Evolutionary conservation across 768 basidiomycete species (phyloP), one percentile per base, ranked within the genome.

Genomic region (Termitomyces sp.): DNA sequence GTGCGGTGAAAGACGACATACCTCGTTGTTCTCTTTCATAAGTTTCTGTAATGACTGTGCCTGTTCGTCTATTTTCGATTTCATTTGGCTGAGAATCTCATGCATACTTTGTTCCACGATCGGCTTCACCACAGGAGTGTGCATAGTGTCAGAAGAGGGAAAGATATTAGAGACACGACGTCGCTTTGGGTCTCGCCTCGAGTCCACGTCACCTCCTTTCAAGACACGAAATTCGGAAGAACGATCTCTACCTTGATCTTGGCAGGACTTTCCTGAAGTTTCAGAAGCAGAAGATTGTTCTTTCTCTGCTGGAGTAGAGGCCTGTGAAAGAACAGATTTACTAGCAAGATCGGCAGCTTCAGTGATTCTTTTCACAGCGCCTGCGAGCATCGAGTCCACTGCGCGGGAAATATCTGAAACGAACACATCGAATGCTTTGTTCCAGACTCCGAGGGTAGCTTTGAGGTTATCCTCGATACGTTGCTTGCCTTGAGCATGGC

Each of bases 51-150:
- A 73, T 17, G 77, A 75, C 51, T 73, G 68, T 7, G 77, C 75
- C 68, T 84, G 83, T 67, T 78, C 72, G 54, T 83, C 78, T 65
- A 84, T 79, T 67, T 82, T 77, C 63, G 69, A 65, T 68, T 79
- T 81, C 79, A 84, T 77, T 61, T 77, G 73, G 56, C 70, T 73
- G 36, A 84, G 74, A 63, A 78, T 72, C 31, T 73, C 59, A 29
- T 64, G 63, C 42, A 68, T 61, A 36, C 51, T 63, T 32, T 50
- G 60, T 32, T 66, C 65, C 70, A 55, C 66, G 55, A 17, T 48
- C 38, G 64, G 52, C 60, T 49, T 47, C 47, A 20, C 55, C 47
- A 20, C 55, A 51, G 63, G 37, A 52, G 45, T 54, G 65, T 72
- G 55, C 40, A 29, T 29, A n/a, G 25, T 25, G 47, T 61, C 60